A percentile compares a stretch with the other conserved stretches of the same genome.
Evolutionary conservation across 2,329 filamentous ascomycete genomes (phyloP).

Genomic region (Colletotrichum salicis): DNA sequence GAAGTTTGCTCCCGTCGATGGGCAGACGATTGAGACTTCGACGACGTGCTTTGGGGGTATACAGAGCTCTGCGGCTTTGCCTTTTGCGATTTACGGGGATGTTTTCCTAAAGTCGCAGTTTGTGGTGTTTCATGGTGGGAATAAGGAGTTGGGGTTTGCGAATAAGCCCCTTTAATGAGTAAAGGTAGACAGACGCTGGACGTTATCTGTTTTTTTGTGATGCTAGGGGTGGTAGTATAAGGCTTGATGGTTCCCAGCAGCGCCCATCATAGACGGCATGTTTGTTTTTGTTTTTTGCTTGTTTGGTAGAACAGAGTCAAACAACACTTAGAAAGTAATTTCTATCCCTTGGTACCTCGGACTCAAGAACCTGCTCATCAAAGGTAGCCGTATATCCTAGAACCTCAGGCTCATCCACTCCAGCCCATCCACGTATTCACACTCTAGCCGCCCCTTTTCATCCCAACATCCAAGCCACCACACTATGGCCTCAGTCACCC

Average conservation of each 20-base stretch:
- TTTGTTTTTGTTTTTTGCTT: not conserved
- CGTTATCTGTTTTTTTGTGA: not conserved
- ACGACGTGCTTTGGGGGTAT: slow-evolving; percentile 50
- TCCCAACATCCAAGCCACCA: not conserved
- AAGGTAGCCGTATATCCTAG: not conserved
- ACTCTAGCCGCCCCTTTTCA: not conserved
- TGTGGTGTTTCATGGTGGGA: slow-evolving; percentile 52
- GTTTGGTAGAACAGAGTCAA: not conserved
- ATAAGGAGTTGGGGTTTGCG: slow-evolving; percentile 49
- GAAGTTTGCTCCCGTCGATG: slow-evolving; percentile 46
- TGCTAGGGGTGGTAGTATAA: not conserved
- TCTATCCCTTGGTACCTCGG: not conserved
- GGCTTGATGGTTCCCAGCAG: not conserved
- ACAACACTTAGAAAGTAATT: not conserved
- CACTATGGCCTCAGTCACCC: not conserved
- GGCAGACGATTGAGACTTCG: slow-evolving; percentile 23
- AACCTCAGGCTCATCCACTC: not conserved
- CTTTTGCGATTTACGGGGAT: slow-evolving; percentile 53
- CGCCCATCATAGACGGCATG: not conserved
- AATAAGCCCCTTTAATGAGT: slow-evolving; percentile 45
- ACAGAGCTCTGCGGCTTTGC: slow-evolving; percentile 48
- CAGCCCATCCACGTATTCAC: not conserved
- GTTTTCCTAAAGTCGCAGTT: slow-evolving; percentile 57
- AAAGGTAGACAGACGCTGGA: slow-evolving; percentile 6
- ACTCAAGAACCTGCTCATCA: not conserved